phyloP scores from a whole-genome alignment of 2,329 filamentous ascomycete species.

The Colletotrichum sp. region DNA sequence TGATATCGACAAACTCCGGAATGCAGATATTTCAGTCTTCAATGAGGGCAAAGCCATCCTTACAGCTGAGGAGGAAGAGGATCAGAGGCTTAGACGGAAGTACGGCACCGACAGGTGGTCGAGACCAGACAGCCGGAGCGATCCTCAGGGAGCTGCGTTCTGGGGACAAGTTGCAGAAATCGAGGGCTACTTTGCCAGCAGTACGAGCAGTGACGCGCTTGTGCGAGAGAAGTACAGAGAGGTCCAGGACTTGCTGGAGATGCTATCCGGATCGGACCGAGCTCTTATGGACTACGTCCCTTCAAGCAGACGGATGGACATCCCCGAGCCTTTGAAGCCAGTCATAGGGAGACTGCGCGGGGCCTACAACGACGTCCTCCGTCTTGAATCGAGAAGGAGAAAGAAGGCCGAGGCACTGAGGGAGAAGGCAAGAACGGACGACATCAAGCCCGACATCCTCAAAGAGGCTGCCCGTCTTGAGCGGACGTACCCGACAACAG shows the following conservation, averaged over 20 bases:
- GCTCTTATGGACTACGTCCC: constrained; percentile 89
- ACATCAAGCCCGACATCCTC: constrained; percentile 85
- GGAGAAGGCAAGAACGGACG: constrained; percentile 83
- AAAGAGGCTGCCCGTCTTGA: constrained; percentile 85
- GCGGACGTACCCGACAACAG: constrained; percentile 82
- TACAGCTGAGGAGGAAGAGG: constrained; percentile 81
- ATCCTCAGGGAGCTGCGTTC: constrained; percentile 70
- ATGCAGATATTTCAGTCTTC: constrained; percentile 78
- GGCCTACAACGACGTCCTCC: constrained; percentile 82
- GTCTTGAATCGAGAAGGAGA: constrained; percentile 80
- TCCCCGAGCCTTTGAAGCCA: constrained; percentile 80
- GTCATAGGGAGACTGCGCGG: constrained; percentile 79
- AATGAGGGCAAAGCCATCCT: constrained; percentile 83
- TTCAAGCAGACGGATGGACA: constrained; percentile 77
- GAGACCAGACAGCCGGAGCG: constrained; percentile 71
- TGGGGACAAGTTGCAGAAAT: constrained; percentile 81
- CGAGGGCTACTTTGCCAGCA: constrained; percentile 80
- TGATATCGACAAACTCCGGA: constrained; percentile 89
- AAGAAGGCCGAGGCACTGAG: constrained; percentile 81
- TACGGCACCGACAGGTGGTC: constrained; percentile 90
- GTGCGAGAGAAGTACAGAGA: constrained; percentile 81
- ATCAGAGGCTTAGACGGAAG: constrained; percentile 74
- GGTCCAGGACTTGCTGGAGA: constrained; percentile 74
- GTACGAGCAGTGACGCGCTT: constrained; percentile 58
- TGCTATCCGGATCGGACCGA: constrained; percentile 81